These are phyloP conservation scores for Solanum chacoense DNA, from an alignment of 305 asterid species.

Conservation along the genomic window DNA sequence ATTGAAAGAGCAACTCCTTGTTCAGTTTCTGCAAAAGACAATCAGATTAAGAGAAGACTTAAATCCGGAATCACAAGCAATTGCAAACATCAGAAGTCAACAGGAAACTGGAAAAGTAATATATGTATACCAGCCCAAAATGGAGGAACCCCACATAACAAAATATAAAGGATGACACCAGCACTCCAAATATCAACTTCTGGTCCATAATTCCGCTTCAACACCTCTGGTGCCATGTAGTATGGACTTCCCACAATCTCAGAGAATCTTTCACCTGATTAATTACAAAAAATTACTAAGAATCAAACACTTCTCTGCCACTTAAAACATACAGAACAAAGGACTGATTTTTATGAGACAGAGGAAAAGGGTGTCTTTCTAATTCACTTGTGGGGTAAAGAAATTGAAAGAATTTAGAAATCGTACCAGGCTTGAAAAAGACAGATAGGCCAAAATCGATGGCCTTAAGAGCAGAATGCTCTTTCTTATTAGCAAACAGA, in stretches of 20 bases:
- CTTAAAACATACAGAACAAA: not conserved
- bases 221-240: slow-evolving; percentile 90
- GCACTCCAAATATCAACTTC: slow-evolving; percentile 94
- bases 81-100: not conserved
- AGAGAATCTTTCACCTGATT: slow-evolving; percentile 67
- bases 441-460: slow-evolving; percentile 93
- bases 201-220: slow-evolving; percentile 80
- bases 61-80: not conserved
- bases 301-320: not conserved
- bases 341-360: not conserved
- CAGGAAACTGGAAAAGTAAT: not conserved
- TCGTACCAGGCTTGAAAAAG: slow-evolving; percentile 78
- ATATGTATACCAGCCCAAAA: slow-evolving; percentile 75
- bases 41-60: not conserved
- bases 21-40: slow-evolving; percentile 59
- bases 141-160: slow-evolving; percentile 94
- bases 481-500: slow-evolving; percentile 84
- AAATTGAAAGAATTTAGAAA: not conserved
- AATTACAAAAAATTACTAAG: not conserved
- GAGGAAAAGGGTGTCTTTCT: not conserved
- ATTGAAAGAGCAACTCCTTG: slow-evolving; percentile 96
- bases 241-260: slow-evolving; percentile 99
- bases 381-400: not conserved
- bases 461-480: slow-evolving; percentile 77
- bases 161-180: slow-evolving; percentile 80